These are phyloP conservation scores for Recurvomyces mirabilis DNA, from an alignment of 495 filamentous ascomycete genomes.

Conservation along the genomic window DNA sequence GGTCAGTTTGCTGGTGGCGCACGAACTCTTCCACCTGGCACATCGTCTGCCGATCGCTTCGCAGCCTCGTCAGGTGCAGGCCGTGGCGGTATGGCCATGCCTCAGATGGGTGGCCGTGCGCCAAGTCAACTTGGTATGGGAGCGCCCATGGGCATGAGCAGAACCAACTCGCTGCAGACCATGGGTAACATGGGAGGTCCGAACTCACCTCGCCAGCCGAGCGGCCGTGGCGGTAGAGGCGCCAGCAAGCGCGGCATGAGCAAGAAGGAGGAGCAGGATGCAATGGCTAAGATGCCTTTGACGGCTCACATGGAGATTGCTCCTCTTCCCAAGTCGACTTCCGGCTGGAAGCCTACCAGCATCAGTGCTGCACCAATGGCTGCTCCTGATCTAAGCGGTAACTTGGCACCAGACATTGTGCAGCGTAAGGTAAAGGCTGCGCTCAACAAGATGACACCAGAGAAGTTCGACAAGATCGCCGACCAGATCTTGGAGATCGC, in stretches of 20 bases:
- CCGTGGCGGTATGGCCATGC: conserved; percentile 49
- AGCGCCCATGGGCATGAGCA: conserved; percentile 32
- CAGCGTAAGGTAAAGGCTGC: conserved; percentile 98
- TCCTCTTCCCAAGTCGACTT: conserved; percentile 55
- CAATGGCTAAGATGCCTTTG: conserved; percentile 76
- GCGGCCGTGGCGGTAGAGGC: conserved; percentile 46
- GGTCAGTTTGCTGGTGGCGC: conserved; percentile 50
- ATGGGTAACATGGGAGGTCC: conserved; percentile 37
- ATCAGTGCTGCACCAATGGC: conserved; percentile 37
- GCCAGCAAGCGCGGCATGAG: conserved; percentile 34
- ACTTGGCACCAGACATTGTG: conserved; percentile 82
- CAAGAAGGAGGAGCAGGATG: conserved; percentile 47
- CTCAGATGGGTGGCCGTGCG: conserved; percentile 34
- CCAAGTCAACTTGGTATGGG: conserved; percentile 21
- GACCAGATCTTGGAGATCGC: conserved; percentile 89
- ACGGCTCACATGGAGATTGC: conserved; percentile 70
- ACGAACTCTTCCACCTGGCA: conserved; percentile 52
- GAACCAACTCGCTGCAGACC: conserved; percentile 44
- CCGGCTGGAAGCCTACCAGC: conserved; percentile 86
- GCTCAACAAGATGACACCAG: conserved; percentile 99
- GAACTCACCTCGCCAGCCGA: conserved; percentile 34
- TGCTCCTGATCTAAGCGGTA: conserved; percentile 42
- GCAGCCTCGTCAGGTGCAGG: conserved; percentile 39
- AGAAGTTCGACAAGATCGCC: conserved; percentile 94
- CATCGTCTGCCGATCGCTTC: conserved; percentile 56